A percentile compares a stretch with the other conserved stretches of the same genome.
Conservation (phyloP, 306 rosid genomes). For the Cicer judaicum region DNA sequence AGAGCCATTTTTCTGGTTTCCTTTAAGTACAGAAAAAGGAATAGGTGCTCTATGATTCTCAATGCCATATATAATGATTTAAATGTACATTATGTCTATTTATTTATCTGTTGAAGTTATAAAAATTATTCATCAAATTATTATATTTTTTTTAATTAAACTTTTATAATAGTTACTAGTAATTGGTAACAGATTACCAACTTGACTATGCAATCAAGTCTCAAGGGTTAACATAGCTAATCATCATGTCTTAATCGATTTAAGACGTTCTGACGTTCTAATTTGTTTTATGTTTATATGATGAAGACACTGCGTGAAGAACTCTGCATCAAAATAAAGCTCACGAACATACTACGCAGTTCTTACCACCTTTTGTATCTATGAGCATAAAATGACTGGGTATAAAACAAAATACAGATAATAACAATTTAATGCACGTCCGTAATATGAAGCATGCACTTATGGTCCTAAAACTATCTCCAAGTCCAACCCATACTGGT, state of each 20-base stretch:
- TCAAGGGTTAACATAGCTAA: neutral
- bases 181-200: constrained; percentile 5
- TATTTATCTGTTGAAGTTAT: neutral
- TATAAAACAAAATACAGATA: neutral
- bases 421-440: neutral
- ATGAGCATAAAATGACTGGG: constrained; percentile 1
- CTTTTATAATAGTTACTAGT: neutral
- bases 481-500: neutral
- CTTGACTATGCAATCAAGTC: neutral
- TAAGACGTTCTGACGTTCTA: no score
- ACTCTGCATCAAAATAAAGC: neutral
- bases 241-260: no score
- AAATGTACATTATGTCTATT: no score
- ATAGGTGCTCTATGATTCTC: neutral
- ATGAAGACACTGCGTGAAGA: neutral
- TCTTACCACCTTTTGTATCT: neutral
- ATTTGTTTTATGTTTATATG: no score
- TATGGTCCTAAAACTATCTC: neutral
- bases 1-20: neutral
- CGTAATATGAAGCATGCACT: no score
- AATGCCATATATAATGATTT: neutral
- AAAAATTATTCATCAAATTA: neutral
- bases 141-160: no score
- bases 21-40: neutral
- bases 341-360: neutral